Evolutionary conservation across 2,329 filamentous ascomycete genomes (phyloP), one percentile per base, ranked within the genome.

Genomic region (Sarocladiaceae sp.): DNA sequence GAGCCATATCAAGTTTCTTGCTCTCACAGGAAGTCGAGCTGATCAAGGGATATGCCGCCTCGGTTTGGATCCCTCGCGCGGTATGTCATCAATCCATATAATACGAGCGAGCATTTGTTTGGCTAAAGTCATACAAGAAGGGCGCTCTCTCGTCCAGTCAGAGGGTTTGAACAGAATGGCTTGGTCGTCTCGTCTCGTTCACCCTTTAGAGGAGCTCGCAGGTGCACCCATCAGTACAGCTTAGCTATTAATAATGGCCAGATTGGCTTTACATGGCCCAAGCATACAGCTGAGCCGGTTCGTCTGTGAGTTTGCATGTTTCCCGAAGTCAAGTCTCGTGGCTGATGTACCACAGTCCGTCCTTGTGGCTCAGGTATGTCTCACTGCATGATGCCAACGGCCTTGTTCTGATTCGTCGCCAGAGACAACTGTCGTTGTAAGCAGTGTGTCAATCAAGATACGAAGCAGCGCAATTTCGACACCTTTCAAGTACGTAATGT

Each of bases 391-490:
- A 12, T 4, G 12, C 40, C n/a, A 11, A 20, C 3, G 23, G n/a
- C 40, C 13, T 5, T 20, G 18, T 25, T 6, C 11, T 42, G 10
- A 39, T 25, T 49, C n/a, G 17, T 17, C 3, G 4, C 4, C 29
- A 72, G 72, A 20, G 72, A 75, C 52, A 74, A 73, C 47, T 75
- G 72, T 55, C 69, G 68, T n/a, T 75, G 72, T 56, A 59, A 53
- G 2, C 48, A 64, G 44, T 75, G 72, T 49, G 65, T 74, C 15
- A 71, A 75, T 42, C 65, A 66, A 46, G 66, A 71, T 39, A 75
- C 72, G 13, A 62, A 67, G 58, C 72, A 75, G 55, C 62, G 71
- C 50, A 72, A 66, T 51, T 67, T 72, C 54, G 63, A 75, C 35
- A 73, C 71, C 1, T 73, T 73, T 52, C 54, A 65, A 33, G 71